A percentile compares a stretch with the other conserved stretches of the same genome.
phyloP scores from a whole-genome alignment of 192 early-diverging fungal species.

The Thamnidium elegans region DNA sequence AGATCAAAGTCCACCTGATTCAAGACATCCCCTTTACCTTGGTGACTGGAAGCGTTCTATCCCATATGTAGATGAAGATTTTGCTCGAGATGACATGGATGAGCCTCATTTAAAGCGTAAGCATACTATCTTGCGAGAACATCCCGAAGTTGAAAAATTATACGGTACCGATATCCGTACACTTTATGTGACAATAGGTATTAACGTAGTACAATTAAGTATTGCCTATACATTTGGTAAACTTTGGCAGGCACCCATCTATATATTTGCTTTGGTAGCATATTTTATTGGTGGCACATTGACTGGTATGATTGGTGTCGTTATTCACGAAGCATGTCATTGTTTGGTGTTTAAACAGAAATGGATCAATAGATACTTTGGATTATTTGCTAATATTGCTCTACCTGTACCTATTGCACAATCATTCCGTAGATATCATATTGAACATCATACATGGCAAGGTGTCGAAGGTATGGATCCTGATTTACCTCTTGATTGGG shows the following conservation, averaged over 20 bases:
- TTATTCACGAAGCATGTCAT: slow-evolving; percentile 94
- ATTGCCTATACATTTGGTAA: slow-evolving; percentile 78
- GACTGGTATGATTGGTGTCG: slow-evolving; percentile 75
- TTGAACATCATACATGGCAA: slow-evolving; percentile 97
- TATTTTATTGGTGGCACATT: slow-evolving; percentile 84
- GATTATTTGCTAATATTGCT: slow-evolving; percentile 81
- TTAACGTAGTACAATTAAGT: slow-evolving; percentile 68
- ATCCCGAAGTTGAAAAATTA: slow-evolving; percentile 86
- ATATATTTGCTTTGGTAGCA: slow-evolving; percentile 63
- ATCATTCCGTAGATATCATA: slow-evolving; percentile 84
- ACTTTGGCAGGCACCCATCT: slow-evolving; percentile 53
- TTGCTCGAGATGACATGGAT: slow-evolving; percentile 84
- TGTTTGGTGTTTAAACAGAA: slow-evolving; percentile 71
- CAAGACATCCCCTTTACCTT: slow-evolving; percentile 73
- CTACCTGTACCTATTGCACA: slow-evolving; percentile 77
- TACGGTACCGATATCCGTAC: slow-evolving; percentile 84
- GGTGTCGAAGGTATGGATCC: slow-evolving; percentile 92
- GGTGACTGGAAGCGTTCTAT: slow-evolving; percentile 84
- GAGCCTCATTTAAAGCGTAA: slow-evolving; percentile 94
- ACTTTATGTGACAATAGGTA: slow-evolving; percentile 63
- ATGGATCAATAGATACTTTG: slow-evolving; percentile 78
- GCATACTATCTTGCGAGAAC: slow-evolving; percentile 77
- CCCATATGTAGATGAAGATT: slow-evolving; percentile 65
- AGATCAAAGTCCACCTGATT: slow-evolving; percentile 44
- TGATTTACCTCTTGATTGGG: slow-evolving; percentile 88